Conservation (phyloP, 192 early-diverging fungal genomes). For the Coemansia sp. region DNA sequence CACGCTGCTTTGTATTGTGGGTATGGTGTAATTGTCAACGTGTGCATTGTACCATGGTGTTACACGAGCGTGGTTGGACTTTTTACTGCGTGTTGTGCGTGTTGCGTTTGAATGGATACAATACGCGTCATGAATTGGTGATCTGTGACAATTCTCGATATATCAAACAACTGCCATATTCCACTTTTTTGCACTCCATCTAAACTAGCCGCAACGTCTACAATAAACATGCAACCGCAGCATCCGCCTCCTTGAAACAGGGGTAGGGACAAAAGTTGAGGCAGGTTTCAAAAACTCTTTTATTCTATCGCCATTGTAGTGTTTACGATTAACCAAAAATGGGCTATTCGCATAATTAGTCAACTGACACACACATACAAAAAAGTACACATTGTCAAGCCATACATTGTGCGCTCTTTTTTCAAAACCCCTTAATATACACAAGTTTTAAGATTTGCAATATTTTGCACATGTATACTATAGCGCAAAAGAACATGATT, state of each 20-base stretch:
- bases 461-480: background rate
- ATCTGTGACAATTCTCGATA: background rate
- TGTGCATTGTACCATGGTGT: background rate
- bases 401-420: background rate
- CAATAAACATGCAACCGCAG: background rate
- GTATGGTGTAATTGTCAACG: too few relatives aligned
- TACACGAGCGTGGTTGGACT: background rate
- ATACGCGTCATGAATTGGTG: background rate
- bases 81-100: background rate
- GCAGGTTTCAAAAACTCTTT: background rate
- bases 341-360: constrained; percentile 1
- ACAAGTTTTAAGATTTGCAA: background rate
- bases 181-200: background rate
- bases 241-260: background rate
- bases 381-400: background rate
- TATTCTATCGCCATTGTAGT: background rate
- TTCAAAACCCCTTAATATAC: background rate
- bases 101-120: background rate
- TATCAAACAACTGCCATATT: background rate
- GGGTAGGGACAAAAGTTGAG: background rate
- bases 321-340: background rate
- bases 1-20: too few relatives aligned
- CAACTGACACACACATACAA: background rate
- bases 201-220: too few relatives aligned
- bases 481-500: background rate